phyloP scores from a whole-genome alignment of 2,329 filamentous ascomycete genomes.

The Epicoccum sorghinum region DNA sequence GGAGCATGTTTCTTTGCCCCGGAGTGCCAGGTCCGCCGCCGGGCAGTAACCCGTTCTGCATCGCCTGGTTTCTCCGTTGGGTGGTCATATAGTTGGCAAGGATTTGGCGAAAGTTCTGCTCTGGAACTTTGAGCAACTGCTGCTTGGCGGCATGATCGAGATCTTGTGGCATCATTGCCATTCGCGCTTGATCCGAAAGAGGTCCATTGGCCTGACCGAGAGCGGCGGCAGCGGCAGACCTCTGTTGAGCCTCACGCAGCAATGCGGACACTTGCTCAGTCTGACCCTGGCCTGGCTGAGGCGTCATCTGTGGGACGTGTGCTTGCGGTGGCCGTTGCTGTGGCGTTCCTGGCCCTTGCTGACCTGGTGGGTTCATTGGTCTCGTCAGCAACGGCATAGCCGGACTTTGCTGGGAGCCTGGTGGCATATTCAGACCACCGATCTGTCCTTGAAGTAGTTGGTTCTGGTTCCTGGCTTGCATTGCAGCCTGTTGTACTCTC shows the following conservation, averaged over 20 bases:
- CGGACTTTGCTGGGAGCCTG: conserved; percentile 51
- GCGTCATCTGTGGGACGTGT: conserved; percentile 44
- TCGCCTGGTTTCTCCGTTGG: conserved; percentile 28
- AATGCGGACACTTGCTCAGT: conserved; percentile 36
- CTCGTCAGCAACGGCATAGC: conserved; percentile 58
- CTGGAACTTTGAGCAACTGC: conserved; percentile 44
- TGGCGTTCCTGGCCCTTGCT: conserved; percentile 43
- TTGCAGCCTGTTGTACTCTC: conserved; percentile 46
- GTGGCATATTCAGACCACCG: conserved; percentile 52
- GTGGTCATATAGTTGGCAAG: conserved; percentile 33
- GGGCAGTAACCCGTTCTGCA: conserved; percentile 30
- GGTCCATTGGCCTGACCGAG: conserved; percentile 34
- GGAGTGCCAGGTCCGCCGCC: conserved; percentile 23
- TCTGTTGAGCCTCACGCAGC: conserved; percentile 44
- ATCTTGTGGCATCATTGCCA: conserved; percentile 41
- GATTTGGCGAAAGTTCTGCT: conserved; percentile 40
- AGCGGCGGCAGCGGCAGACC: conserved; percentile 39
- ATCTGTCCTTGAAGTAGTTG: conserved; percentile 42
- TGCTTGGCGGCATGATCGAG: conserved; percentile 37
- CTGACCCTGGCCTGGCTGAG: conserved; percentile 38
- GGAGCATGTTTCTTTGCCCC: conserved; percentile 36
- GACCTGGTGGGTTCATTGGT: conserved; percentile 55
- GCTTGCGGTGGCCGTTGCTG: conserved; percentile 45
- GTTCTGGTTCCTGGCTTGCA: conserved; percentile 35
- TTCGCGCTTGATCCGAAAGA: conserved; percentile 40